These are phyloP conservation scores for Cercospora janseana DNA, from an alignment of 2,329 filamentous ascomycete genomes.

Conservation along the genomic window DNA sequence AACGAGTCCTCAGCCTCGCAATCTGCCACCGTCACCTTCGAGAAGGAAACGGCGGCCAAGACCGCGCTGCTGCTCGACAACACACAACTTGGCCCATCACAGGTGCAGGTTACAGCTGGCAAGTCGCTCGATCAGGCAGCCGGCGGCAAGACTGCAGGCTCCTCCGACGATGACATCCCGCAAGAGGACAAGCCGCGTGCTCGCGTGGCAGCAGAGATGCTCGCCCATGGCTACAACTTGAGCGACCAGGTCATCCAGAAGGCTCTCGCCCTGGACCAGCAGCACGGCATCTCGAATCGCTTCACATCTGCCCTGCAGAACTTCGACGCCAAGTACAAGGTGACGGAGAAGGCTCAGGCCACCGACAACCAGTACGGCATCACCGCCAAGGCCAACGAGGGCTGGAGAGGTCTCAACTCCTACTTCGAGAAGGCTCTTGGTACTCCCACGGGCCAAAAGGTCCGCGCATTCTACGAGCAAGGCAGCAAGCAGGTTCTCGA, in stretches of 20 bases:
- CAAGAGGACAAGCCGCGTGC: conserved; percentile 97
- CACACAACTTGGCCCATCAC: conserved; percentile 76
- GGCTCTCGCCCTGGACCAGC: conserved; percentile 82
- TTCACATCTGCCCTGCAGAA: conserved; percentile 74
- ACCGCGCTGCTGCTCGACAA: conserved; percentile 96
- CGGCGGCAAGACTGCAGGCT: conserved; percentile 58
- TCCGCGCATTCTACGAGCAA: conserved; percentile 83
- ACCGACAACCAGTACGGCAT: conserved; percentile 84
- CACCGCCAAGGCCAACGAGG: conserved; percentile 66
- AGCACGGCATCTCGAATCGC: conserved; percentile 78
- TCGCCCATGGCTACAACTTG: conserved; percentile 88
- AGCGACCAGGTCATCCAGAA: conserved; percentile 73
- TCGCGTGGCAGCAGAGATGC: conserved; percentile 92
- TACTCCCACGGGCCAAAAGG: conserved; percentile 83
- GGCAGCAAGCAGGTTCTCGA: conserved; percentile 87
- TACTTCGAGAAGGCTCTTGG: conserved; percentile 94
- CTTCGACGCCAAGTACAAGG: conserved; percentile 84
- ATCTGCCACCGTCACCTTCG: conserved; percentile 89
- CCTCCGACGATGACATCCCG: conserved; percentile 64
- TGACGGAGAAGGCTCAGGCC: conserved; percentile 78
- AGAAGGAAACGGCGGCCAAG: conserved; percentile 94
- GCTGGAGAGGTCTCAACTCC: conserved; percentile 67
- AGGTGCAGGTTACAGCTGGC: conserved; percentile 75
- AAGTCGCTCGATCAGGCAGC: conserved; percentile 64
- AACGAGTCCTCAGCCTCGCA: conserved; percentile 62